A percentile compares a stretch with the other conserved stretches of the same genome.
phyloP scores from a whole-genome alignment of 495 filamentous ascomycete genomes.

The Symbiotaphrina buchneri region DNA sequence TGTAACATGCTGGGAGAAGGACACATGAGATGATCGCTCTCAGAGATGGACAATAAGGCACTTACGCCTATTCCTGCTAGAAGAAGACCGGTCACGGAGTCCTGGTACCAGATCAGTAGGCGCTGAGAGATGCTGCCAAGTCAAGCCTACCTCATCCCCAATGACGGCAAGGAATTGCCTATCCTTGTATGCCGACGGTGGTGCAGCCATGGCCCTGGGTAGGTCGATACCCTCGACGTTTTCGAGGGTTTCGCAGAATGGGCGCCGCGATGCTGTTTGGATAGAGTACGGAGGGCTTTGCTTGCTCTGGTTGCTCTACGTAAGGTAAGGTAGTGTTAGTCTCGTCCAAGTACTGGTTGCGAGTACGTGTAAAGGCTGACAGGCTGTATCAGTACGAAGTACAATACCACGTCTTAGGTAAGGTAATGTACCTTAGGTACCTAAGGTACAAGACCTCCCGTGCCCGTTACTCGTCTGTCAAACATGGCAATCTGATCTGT shows the following conservation, averaged over 20 bases:
- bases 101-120: conserved; percentile 25
- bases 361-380: no score
- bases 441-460: no score
- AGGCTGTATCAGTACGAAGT: no score
- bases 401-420: no score
- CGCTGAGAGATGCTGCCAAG: background rate
- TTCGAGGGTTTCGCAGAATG: background rate
- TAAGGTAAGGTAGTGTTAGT: no score
- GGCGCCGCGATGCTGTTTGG: background rate
- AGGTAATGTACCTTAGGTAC: no score
- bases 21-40: no score
- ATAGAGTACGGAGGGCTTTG: no score
- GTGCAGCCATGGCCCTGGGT: conserved; percentile 32
- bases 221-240: background rate
- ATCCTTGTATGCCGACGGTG: conserved; percentile 52
- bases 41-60: conserved; percentile 1
- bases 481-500: no score
- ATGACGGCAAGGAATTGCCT: conserved; percentile 94
- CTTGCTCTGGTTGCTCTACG: no score
- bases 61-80: conserved; percentile 88
- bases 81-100: conserved; percentile 84
- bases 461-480: no score
- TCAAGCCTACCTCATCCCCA: conserved; percentile 63
- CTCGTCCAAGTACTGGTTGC: no score
- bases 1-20: conserved; percentile 41